Conservation (phyloP, 2,329 filamentous ascomycete species). For the Beauveria pseudobassiana region DNA sequence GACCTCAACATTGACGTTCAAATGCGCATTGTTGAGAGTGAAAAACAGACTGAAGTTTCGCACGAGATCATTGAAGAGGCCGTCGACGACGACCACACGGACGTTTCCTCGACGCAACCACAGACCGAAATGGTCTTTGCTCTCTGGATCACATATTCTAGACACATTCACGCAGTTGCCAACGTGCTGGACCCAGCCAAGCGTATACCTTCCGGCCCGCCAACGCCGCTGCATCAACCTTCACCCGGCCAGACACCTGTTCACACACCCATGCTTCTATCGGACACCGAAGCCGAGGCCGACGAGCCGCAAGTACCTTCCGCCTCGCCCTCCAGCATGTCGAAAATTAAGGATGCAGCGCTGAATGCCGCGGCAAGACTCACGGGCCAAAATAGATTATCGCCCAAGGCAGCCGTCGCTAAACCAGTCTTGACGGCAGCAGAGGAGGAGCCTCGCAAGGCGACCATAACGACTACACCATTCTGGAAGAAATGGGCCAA, state of each 20-base stretch:
- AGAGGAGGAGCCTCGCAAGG: constrained; percentile 50
- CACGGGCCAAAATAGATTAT: constrained; percentile 31
- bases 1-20: constrained; percentile 93
- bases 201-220: constrained; percentile 44
- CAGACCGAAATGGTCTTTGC: constrained; percentile 82
- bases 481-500: constrained; percentile 97
- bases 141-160: constrained; percentile 93
- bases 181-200: constrained; percentile 46
- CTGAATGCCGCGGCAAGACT: constrained; percentile 47
- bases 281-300: constrained; percentile 38
- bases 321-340: constrained; percentile 39
- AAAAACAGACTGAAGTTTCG: constrained; percentile 54
- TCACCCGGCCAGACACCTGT: constrained; percentile 63
- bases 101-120: constrained; percentile 25
- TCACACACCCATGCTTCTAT: constrained; percentile 50
- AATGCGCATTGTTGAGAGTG: constrained; percentile 91
- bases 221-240: constrained; percentile 70
- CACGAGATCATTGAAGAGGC: constrained; percentile 59
- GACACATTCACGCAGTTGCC: constrained; percentile 75
- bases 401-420: constrained; percentile 23
- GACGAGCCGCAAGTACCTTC: constrained; percentile 37
- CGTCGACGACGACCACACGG: constrained; percentile 36
- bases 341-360: constrained; percentile 49
- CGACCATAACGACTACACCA: constrained; percentile 83
- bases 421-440: constrained; percentile 23